A percentile compares a stretch with the other conserved stretches of the same genome.
These are phyloP conservation scores for Xerocomus spinulosus DNA, from an alignment of 768 basidiomycete species.

Conservation along the genomic window DNA sequence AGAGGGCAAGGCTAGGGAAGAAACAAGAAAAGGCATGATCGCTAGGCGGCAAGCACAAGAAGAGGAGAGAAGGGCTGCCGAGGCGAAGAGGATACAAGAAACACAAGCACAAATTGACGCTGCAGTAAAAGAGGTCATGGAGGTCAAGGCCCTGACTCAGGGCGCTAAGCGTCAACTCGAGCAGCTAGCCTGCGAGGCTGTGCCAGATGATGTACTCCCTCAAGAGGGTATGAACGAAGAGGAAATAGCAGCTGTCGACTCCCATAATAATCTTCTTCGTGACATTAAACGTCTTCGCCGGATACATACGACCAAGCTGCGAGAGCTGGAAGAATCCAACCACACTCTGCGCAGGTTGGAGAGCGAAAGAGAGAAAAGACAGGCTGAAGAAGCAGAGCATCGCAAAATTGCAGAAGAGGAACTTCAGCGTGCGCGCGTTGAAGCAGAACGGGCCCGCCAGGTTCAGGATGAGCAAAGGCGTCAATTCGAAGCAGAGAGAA, in stretches of 20 bases:
- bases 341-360: slow-evolving; percentile 19
- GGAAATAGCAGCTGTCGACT: slow-evolving; percentile 6
- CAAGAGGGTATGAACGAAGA: slow-evolving; percentile 23
- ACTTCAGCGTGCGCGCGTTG: slow-evolving; percentile 2
- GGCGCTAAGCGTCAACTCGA: slow-evolving; percentile 3
- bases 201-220: slow-evolving; percentile 11
- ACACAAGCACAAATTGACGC: slow-evolving; percentile 16
- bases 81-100: slow-evolving; percentile 14
- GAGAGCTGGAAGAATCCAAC: slow-evolving; percentile 14
- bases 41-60: slow-evolving; percentile 24
- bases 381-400: slow-evolving; percentile 14
- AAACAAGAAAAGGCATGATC: slow-evolving; percentile 13
- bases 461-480: slow-evolving; percentile 3
- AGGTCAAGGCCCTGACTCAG: slow-evolving; percentile 7
- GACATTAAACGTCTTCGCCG: slow-evolving; percentile 14
- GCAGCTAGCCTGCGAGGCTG: neutral
- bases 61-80: slow-evolving; percentile 19
- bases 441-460: slow-evolving; percentile 11
- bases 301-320: slow-evolving; percentile 16
- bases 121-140: slow-evolving; percentile 18
- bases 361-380: slow-evolving; percentile 22
- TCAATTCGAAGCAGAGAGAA: slow-evolving; percentile 6
- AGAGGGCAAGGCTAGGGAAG: slow-evolving; percentile 25
- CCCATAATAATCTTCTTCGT: slow-evolving; percentile 8
- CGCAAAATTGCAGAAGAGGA: slow-evolving; percentile 16